Base-by-base conservation (phyloP, 2,329 filamentous ascomycete species). In the Curvularia spicifera region DNA sequence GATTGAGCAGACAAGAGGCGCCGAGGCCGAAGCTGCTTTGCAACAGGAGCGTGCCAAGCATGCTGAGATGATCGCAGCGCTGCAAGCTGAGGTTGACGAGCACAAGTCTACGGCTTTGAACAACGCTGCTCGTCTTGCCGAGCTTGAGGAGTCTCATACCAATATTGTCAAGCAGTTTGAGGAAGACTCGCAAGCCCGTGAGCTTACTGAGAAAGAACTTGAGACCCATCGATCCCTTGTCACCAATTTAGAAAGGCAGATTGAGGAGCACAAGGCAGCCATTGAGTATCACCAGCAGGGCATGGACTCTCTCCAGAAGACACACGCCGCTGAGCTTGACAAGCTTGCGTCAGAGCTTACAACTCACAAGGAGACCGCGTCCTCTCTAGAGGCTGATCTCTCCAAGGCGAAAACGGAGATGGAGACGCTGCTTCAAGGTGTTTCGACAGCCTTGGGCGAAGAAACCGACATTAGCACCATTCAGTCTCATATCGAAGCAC, bases 11-110 rank as follows among this genome's bases (percentile, higher is more conserved):
- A 60, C 71, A 15, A 66, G 62, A 44, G 68, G 69, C 47, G 63
- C 63, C 13, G 64, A 72, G 48, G 67, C 70, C 31, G 70, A 70
- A 5, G 66, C 69, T 24, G 67, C 68, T 45, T 66, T 81, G 7
- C 76, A 80, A 43, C 69, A 78, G 53, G 79, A 81, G 70, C 74
- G 75, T 15, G 39, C 66, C 4, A 76, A 78, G 63, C 79, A 81
- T 24, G 81, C 87, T 58, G 81, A 84, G 37, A 82, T 83, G 22
- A 77, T 87, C 10, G 81, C 83, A 53, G 72, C 79, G 22, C 78
- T 97, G 42, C 89, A 90, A 61, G 83, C 79, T 58, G 89, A 96
- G 72, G 89, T 97, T 52, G 87, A 93, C 51, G 88, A 92, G 71
- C 93, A 96, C 78, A 93, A 91, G 78, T 80, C 84, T 3, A 85